These are phyloP conservation scores for Arabidopsis thaliana DNA, from an alignment of 345 rosid genomes.

Conservation along the genomic window TAIR10.1 NC_003071.7:16181501-16182000, in stretches of 20 bases:
- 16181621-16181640: constrained; percentile 92
- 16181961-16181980: constrained; percentile 90
- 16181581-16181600: constrained; percentile 95
- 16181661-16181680: constrained; percentile 76
- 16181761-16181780: not conserved
- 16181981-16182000: constrained; percentile 63
- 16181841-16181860: not conserved
- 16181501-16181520: constrained; percentile 13
- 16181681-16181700: constrained; percentile 71
- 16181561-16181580: constrained; percentile 22
- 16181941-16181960: constrained; percentile 98
- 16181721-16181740: constrained; percentile 79
- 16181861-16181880: not conserved
- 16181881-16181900: constrained; percentile 55
- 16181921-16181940: constrained; percentile 93
- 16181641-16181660: constrained; percentile 98
- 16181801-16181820: not conserved
- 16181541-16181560: not conserved
- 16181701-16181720: constrained; percentile 88
- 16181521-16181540: constrained; percentile 10
- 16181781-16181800: not conserved
- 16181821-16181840: not conserved
- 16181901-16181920: constrained; percentile 88
- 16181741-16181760: constrained; percentile 53
- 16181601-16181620: constrained; percentile 98